A percentile compares a stretch with the other conserved stretches of the same genome.
Conservation (phyloP, 108 stramenopile genomes). For the Stephanodiscus minutulus region DNA sequence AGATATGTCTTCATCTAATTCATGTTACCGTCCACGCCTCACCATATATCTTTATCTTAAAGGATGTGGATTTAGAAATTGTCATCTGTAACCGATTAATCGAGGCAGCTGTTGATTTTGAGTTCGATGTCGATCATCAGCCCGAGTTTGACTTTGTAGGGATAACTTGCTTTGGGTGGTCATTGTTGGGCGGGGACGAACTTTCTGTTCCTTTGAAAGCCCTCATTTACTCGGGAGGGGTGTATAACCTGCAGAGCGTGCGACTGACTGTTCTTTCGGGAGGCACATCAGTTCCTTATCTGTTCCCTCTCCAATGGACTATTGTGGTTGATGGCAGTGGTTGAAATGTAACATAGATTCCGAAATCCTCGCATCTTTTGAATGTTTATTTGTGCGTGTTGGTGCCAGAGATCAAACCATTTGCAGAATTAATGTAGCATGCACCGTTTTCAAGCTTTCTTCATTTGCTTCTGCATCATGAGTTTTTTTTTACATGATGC, state of each 20-base stretch:
- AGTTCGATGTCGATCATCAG: constrained; percentile 57
- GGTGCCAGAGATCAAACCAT: too few relatives aligned
- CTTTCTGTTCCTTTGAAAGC: constrained; percentile 66
- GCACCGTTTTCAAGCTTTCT: not conserved
- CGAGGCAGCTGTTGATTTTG: constrained; percentile 60
- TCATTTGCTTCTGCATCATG: not conserved
- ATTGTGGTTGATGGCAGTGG: constrained; percentile 41
- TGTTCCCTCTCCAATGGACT: constrained; percentile 58
- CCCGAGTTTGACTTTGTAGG: constrained; percentile 66
- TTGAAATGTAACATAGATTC: not conserved
- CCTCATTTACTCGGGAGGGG: constrained; percentile 55
- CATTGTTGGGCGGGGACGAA: constrained; percentile 59
- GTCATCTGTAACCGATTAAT: constrained; percentile 65
- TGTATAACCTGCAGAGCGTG: constrained; percentile 73
- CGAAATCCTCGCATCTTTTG: not conserved
- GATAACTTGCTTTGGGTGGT: constrained; percentile 40
- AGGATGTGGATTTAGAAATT: constrained; percentile 58
- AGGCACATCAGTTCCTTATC: constrained; percentile 37
- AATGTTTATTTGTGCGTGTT: not conserved
- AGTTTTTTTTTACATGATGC: too few relatives aligned
- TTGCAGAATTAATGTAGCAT: not conserved
- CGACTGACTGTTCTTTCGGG: constrained; percentile 37
- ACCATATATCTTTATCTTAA: not conserved
- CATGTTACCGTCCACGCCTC: not conserved
- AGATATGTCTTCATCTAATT: not conserved